phyloP scores from a whole-genome alignment of 176 grass and related monocot genomes.

The Ensete ventricosum region DNA sequence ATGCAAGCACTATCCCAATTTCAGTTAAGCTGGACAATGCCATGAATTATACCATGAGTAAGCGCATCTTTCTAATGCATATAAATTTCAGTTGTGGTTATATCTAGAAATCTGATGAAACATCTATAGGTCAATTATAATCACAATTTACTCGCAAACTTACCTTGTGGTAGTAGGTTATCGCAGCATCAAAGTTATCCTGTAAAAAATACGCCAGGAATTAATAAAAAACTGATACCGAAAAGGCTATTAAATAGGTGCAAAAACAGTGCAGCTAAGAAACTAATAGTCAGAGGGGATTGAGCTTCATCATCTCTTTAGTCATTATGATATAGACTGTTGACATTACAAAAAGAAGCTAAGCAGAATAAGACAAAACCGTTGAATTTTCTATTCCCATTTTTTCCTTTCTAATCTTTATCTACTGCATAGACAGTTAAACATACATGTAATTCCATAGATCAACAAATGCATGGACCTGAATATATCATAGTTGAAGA shows the following conservation, averaged over 20 bases:
- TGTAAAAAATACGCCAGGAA: conserved; percentile 27
- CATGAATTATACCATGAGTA: no score
- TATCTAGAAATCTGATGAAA: conserved; percentile 2
- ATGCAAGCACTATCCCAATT: no score
- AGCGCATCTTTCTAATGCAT: neutral
- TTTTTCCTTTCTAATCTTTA: neutral
- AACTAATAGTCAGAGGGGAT: neutral
- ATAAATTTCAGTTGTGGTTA: neutral
- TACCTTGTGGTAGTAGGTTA: conserved; percentile 95
- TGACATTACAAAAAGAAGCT: neutral
- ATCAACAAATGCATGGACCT: no score
- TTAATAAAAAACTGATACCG: neutral
- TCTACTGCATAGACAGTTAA: no score
- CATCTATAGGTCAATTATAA: neutral
- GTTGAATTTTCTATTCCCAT: neutral
- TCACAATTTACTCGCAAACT: neutral
- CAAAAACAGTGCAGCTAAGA: neutral
- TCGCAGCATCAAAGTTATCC: conserved; percentile 80
- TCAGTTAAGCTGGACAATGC: no score
- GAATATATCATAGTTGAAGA: no score
- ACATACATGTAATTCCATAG: no score
- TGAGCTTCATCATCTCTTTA: neutral
- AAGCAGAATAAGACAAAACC: neutral
- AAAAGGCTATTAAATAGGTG: neutral
- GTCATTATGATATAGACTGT: no score